Percentiles rank a stretch among this genome's conserved stretches.
Evolutionary conservation across 2,329 filamentous ascomycete species (phyloP).

Genomic region (Thermomyces lanuginosus): DNA sequence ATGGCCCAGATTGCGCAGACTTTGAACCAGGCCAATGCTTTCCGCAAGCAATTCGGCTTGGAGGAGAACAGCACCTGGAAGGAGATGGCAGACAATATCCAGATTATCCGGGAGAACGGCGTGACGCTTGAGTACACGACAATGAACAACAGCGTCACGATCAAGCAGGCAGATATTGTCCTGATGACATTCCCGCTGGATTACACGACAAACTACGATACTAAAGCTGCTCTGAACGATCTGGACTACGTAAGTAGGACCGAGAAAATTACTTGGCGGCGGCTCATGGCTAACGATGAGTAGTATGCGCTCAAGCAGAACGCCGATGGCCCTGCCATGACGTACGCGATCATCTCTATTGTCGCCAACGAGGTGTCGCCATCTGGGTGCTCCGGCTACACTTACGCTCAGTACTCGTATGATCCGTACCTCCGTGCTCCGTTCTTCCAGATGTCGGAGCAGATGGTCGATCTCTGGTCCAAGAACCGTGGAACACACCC

Average conservation of each 20-base stretch:
- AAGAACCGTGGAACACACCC: slow-evolving; percentile 51
- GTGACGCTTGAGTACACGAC: slow-evolving; percentile 48
- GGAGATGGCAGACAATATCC: slow-evolving; percentile 40
- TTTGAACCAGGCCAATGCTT: slow-evolving; percentile 40
- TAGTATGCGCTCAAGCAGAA: slow-evolving; percentile 53
- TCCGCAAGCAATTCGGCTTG: slow-evolving; percentile 40
- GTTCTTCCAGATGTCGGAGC: slow-evolving; percentile 56
- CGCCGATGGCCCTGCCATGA: slow-evolving; percentile 54
- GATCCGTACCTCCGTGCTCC: slow-evolving; percentile 49
- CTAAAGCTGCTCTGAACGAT: slow-evolving; percentile 35
- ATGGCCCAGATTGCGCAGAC: slow-evolving; percentile 44
- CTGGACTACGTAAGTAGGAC: slow-evolving; percentile 43
- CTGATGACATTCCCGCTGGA: slow-evolving; percentile 49
- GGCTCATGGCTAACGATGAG: slow-evolving; percentile 4
- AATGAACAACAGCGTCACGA: slow-evolving; percentile 49
- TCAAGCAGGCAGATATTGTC: slow-evolving; percentile 58
- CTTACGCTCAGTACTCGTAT: slow-evolving; percentile 47
- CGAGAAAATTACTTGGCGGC: no score
- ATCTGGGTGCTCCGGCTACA: slow-evolving; percentile 52
- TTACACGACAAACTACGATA: slow-evolving; percentile 40
- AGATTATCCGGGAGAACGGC: slow-evolving; percentile 39
- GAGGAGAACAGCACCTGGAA: slow-evolving; percentile 42
- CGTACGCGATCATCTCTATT: slow-evolving; percentile 52
- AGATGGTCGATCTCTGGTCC: slow-evolving; percentile 44
- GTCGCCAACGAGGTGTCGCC: slow-evolving; percentile 48